A percentile compares a stretch with the other conserved stretches of the same genome.
phyloP scores from a whole-genome alignment of 495 filamentous ascomycete species.

The Xylaria cubensis region DNA sequence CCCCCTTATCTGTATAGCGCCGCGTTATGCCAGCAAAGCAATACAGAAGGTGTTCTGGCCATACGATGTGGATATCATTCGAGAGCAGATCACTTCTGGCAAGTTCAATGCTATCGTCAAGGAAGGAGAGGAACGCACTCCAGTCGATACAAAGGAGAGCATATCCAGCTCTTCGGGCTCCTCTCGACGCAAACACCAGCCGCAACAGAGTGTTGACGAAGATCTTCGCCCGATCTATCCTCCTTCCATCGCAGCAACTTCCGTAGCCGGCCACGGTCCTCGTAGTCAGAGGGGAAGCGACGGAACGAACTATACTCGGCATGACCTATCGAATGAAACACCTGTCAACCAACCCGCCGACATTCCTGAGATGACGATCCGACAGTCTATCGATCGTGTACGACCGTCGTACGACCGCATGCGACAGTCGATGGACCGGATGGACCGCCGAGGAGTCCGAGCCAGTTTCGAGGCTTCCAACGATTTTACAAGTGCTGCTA shows the following conservation, averaged over 20 bases:
- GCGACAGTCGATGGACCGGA: constrained; percentile 72
- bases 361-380: constrained; percentile 50
- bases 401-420: constrained; percentile 81
- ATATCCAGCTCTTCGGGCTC: constrained; percentile 51
- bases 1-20: constrained; percentile 78
- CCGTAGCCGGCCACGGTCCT: constrained; percentile 71
- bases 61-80: constrained; percentile 92
- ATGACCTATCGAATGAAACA: constrained; percentile 58
- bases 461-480: constrained; percentile 83
- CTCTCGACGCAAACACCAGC: constrained; percentile 57
- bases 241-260: constrained; percentile 79
- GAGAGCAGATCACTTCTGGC: constrained; percentile 85
- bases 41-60: constrained; percentile 94
- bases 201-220: constrained; percentile 70
- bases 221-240: constrained; percentile 90
- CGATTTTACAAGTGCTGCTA: constrained; percentile 88
- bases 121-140: constrained; percentile 42
- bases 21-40: constrained; percentile 82
- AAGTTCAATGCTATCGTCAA: constrained; percentile 73
- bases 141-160: constrained; percentile 37
- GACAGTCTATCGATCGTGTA: constrained; percentile 70
- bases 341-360: constrained; percentile 42
- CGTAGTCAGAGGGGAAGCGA: constrained; percentile 91
- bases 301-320: constrained; percentile 86
- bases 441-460: constrained; percentile 49